Conservation (phyloP, 129 eudicot species). For the Pulicaria dysenterica region DNA sequence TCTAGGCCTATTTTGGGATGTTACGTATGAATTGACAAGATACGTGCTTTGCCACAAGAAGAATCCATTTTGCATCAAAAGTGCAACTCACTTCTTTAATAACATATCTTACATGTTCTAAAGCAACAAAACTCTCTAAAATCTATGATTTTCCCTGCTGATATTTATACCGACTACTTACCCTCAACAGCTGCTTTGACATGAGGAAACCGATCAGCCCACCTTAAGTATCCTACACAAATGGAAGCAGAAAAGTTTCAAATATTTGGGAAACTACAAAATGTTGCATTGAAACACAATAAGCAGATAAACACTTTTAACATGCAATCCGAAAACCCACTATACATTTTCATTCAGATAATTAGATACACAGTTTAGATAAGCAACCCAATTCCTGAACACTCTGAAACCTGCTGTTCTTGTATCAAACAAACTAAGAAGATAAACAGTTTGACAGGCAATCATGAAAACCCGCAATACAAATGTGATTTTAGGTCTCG, state of each 20-base stretch:
- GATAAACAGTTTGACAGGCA: too few relatives aligned
- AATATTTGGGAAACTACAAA: background rate
- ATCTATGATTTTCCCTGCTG: background rate
- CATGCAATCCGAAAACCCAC: background rate
- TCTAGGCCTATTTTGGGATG: too few relatives aligned
- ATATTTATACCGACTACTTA: slow-evolving; percentile 8
- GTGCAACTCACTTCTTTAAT: background rate
- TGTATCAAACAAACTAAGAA: too few relatives aligned
- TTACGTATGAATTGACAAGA: background rate
- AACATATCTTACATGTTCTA: slow-evolving; percentile 9
- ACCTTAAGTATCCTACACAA: slow-evolving; percentile 67
- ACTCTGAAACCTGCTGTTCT: too few relatives aligned
- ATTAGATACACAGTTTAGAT: too few relatives aligned
- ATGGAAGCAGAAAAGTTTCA: background rate
- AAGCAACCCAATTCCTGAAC: too few relatives aligned
- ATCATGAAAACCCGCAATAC: too few relatives aligned
- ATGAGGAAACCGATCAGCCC: slow-evolving; percentile 71
- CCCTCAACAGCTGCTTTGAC: slow-evolving; percentile 58
- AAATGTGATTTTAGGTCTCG: too few relatives aligned
- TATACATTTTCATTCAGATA: background rate
- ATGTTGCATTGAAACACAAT: background rate
- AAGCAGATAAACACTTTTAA: background rate
- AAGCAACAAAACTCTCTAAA: background rate
- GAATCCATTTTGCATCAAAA: background rate
- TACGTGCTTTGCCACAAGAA: background rate